Evolutionary conservation across 495 filamentous ascomycete species (phyloP).

Genomic region (Polyplosphaeria fusca): DNA sequence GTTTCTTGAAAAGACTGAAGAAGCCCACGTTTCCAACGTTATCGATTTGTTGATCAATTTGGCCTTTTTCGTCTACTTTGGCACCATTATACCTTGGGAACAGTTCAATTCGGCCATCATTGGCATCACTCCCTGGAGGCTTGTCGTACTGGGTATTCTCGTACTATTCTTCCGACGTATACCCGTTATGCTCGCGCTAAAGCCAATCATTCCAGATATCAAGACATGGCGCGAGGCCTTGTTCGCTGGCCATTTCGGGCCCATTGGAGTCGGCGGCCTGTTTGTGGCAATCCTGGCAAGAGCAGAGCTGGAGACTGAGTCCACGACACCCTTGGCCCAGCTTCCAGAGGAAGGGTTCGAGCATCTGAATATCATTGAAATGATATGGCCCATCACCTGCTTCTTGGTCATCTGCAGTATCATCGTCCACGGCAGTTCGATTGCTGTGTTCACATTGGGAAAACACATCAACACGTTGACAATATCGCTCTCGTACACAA

Average conservation of each 20-base stretch:
- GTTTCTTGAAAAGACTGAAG: constrained; percentile 98
- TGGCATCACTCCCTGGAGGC: constrained; percentile 78
- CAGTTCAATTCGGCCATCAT: constrained; percentile 68
- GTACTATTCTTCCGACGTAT: constrained; percentile 96
- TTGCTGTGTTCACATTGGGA: constrained; percentile 96
- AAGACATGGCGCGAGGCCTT: constrained; percentile 98
- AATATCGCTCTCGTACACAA: constrained; percentile 92
- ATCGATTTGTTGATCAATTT: constrained; percentile 96
- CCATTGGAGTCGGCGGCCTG: constrained; percentile 95
- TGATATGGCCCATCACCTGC: constrained; percentile 95
- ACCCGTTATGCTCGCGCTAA: constrained; percentile 88
- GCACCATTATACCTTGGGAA: constrained; percentile 94
- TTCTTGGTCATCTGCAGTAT: constrained; percentile 96
- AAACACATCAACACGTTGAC: constrained; percentile 98
- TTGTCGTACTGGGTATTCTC: constrained; percentile 84
- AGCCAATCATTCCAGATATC: constrained; percentile 92
- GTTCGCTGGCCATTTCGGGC: constrained; percentile 97
- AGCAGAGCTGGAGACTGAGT: constrained; percentile 75
- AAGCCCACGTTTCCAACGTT: constrained; percentile 98
- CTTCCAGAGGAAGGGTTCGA: constrained; percentile 52
- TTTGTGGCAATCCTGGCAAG: constrained; percentile 90
- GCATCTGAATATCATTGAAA: constrained; percentile 66
- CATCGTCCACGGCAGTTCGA: constrained; percentile 92
- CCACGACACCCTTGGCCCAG: constrained; percentile 64
- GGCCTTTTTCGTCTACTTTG: constrained; percentile 97